Percentiles rank a stretch among this genome's conserved stretches.
Conservation (phyloP, 2,329 filamentous ascomycete genomes). For the Lachnellula hyalina region DNA sequence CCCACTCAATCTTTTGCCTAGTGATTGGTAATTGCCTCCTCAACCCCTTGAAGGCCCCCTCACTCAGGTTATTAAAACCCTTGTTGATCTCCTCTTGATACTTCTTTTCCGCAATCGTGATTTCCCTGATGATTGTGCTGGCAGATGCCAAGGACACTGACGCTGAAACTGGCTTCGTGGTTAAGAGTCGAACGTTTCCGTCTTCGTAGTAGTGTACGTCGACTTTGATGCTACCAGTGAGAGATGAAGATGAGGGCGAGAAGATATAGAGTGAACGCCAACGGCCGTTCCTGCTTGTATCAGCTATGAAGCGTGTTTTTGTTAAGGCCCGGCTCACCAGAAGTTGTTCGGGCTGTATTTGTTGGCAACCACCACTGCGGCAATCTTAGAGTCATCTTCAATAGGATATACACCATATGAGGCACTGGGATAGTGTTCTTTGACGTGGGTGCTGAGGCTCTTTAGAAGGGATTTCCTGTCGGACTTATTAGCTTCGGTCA, state of each 20-base stretch:
- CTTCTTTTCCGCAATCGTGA: slow-evolving; percentile 76
- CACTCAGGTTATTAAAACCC: slow-evolving; percentile 81
- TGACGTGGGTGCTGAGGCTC: slow-evolving; percentile 66
- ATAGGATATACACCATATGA: slow-evolving; percentile 79
- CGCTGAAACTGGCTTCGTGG: slow-evolving; percentile 68
- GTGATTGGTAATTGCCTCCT: slow-evolving; percentile 92
- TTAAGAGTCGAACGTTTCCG: slow-evolving; percentile 89
- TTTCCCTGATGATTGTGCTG: slow-evolving; percentile 60
- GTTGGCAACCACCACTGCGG: slow-evolving; percentile 82
- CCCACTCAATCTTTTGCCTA: slow-evolving; percentile 98
- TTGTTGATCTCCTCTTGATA: slow-evolving; percentile 96
- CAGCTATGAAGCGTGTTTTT: slow-evolving; percentile 1
- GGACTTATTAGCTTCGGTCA: neutral
- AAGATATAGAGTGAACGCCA: slow-evolving; percentile 88
- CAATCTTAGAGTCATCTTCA: slow-evolving; percentile 68
- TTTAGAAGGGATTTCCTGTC: slow-evolving; percentile 77
- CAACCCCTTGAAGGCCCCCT: slow-evolving; percentile 91
- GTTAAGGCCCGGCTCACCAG: slow-evolving; percentile 53
- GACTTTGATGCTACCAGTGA: slow-evolving; percentile 80
- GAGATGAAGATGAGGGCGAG: slow-evolving; percentile 59
- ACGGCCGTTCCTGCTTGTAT: slow-evolving; percentile 71
- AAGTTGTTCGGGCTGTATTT: slow-evolving; percentile 98
- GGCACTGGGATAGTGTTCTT: slow-evolving; percentile 83
- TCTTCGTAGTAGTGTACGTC: slow-evolving; percentile 99
- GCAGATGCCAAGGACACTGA: slow-evolving; percentile 59